A percentile compares a stretch with the other conserved stretches of the same genome.
phyloP scores from a whole-genome alignment of 805 yeast species.

The Lipomyces anomalus region DNA sequence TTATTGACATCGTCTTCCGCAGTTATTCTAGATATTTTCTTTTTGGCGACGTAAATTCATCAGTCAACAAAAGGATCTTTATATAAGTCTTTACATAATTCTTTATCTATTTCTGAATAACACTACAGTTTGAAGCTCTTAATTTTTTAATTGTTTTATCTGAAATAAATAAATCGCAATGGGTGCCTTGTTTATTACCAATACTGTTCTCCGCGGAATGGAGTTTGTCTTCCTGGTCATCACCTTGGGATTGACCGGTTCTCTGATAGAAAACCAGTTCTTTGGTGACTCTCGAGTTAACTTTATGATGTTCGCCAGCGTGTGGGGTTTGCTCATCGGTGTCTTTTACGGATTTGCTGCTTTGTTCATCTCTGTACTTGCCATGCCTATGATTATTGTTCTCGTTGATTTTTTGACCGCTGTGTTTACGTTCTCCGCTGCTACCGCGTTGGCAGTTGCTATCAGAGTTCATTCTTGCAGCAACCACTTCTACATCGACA shows the following conservation, averaged over 20 bases:
- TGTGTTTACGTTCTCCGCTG: conserved; percentile 91
- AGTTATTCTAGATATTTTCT: too few relatives aligned
- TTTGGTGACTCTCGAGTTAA: conserved; percentile 72
- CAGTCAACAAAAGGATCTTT: too few relatives aligned
- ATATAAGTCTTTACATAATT: too few relatives aligned
- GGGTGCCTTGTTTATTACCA: conserved; percentile 20
- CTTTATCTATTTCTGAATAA: too few relatives aligned
- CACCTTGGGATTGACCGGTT: conserved; percentile 80
- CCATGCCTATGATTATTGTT: conserved; percentile 79
- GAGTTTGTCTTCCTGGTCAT: conserved; percentile 74
- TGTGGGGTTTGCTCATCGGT: conserved; percentile 77
- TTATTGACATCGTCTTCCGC: too few relatives aligned
- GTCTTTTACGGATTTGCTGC: conserved; percentile 75
- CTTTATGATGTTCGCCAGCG: conserved; percentile 80
- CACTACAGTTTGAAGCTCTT: too few relatives aligned
- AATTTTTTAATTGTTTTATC: neutral
- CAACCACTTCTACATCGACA: conserved; percentile 56
- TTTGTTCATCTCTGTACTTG: conserved; percentile 67
- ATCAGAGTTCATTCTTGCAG: conserved; percentile 81
- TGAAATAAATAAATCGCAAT: neutral
- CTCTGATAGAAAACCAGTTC: conserved; percentile 67
- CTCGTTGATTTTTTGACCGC: conserved; percentile 78
- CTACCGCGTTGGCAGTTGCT: conserved; percentile 88
- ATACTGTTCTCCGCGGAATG: conserved; percentile 53
- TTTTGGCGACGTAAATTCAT: too few relatives aligned